Evolutionary conservation across 1,284 basidiomycete species (phyloP).

Genomic region (Leccinum subrobustum): DNA sequence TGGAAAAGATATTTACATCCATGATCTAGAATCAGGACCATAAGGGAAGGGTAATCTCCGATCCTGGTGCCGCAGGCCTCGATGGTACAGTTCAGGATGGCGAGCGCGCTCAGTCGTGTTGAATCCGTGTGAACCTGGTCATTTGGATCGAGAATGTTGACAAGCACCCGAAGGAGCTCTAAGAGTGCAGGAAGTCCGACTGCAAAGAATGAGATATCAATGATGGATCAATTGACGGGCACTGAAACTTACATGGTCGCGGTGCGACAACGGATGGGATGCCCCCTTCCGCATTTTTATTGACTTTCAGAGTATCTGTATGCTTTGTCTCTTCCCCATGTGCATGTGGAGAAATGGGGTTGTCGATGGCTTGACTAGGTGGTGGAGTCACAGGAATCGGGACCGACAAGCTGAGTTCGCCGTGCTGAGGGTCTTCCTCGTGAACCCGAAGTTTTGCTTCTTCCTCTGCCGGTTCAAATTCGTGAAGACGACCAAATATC

Average conservation of each 20-base stretch:
- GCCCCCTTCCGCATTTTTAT: slow-evolving; percentile 8
- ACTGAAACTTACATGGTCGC: slow-evolving; percentile 24
- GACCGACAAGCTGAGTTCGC: slow-evolving; percentile 63
- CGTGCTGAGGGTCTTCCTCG: slow-evolving; percentile 50
- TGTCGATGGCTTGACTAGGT: slow-evolving; percentile 5
- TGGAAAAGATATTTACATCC: slow-evolving; percentile 97
- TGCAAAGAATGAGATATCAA: slow-evolving; percentile 23
- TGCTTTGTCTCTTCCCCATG: slow-evolving; percentile 6
- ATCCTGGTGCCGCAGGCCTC: slow-evolving; percentile 82
- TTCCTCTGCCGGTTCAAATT: slow-evolving; percentile 63
- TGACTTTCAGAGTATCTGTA: neutral
- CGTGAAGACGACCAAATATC: slow-evolving; percentile 75
- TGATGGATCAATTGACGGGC: neutral
- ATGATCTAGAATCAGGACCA: slow-evolving; percentile 76
- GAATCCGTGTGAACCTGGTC: slow-evolving; percentile 96
- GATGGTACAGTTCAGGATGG: slow-evolving; percentile 87
- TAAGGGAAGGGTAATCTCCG: slow-evolving; percentile 72
- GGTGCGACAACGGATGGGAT: slow-evolving; percentile 14
- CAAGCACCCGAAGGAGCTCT: slow-evolving; percentile 91
- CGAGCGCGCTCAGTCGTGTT: slow-evolving; percentile 87
- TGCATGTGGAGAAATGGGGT: slow-evolving; percentile 6
- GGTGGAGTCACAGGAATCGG: slow-evolving; percentile 20
- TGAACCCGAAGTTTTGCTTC: slow-evolving; percentile 57
- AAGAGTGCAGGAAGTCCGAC: slow-evolving; percentile 93
- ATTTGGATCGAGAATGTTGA: slow-evolving; percentile 93